Evolutionary conservation across 108 stramenopile genomes (phyloP), one percentile per base, ranked within the genome.

Genomic region (Skeletonema marinoi): DNA sequence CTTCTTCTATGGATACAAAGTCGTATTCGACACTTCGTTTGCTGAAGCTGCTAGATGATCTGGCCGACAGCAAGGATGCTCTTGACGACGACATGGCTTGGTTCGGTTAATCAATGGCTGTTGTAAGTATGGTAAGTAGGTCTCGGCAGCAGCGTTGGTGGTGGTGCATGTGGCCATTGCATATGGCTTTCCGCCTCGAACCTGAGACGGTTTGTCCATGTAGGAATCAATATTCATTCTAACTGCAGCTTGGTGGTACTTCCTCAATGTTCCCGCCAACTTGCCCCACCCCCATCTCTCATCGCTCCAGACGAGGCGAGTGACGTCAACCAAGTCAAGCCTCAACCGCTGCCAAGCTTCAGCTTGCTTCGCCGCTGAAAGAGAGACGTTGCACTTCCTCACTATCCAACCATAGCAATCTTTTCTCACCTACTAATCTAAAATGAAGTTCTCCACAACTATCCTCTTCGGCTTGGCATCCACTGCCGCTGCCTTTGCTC

Each of bases 391-490:
- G 21, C 54, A 56, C 10, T 56, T 56, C 54, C 54, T 56, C 54
- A 56, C 19, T 9, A 29, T 56, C 1, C 25, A 25, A 25, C 25
- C 25, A 25, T 25, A 25, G 3, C 58, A 29, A 60, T 6, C 25
- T 63, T 3, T 31, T 33, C 29, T 50, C 50, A 41, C 42, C 60
- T 60, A 21, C 42, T 16, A 54, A 39, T n/a, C 38, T 12, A 68
- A 60, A 21, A 80, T 80, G 79, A 80, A 80, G 48, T 74, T 74
- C 61, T 10, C 65, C 32, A 74, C 79, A 36, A 48, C 71, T 33
- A 33, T 80, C 63, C 35, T 80, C 63, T 17, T 70, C 56, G 61
- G 79, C 25, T 61, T 80, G 25, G 79, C 79, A 19, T 66, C 79
- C 6, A 36, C 73, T 50, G 79, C 48, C 42, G 63, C 79, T 21